Percentiles rank a stretch among this genome's conserved stretches.
These are phyloP conservation scores for Calonectria hawksworthii DNA, from an alignment of 2,329 filamentous ascomycete genomes.

Conservation along the genomic window DNA sequence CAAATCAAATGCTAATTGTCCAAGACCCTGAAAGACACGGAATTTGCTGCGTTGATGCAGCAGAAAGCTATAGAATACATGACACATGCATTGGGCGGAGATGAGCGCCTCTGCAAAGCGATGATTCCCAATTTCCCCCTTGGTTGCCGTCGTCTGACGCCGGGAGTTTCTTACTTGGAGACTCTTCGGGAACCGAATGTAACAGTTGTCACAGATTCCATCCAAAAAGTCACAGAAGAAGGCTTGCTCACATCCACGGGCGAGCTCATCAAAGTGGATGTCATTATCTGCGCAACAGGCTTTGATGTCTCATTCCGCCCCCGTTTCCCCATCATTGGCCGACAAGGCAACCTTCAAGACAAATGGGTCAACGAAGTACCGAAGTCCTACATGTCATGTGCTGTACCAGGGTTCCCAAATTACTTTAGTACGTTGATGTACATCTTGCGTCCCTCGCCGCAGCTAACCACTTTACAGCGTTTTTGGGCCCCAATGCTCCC, in stretches of 20 bases:
- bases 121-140: slow-evolving; percentile 26
- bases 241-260: slow-evolving; percentile 8
- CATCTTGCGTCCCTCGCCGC: background rate
- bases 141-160: slow-evolving; percentile 26
- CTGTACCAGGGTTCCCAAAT: slow-evolving; percentile 22
- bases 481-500: slow-evolving; percentile 66
- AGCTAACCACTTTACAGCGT: slow-evolving; percentile 50
- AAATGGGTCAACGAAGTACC: slow-evolving; percentile 6
- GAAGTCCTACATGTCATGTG: slow-evolving; percentile 27
- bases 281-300: slow-evolving; percentile 20
- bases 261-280: slow-evolving; percentile 19
- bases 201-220: slow-evolving; percentile 9
- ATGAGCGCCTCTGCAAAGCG: slow-evolving; percentile 21
- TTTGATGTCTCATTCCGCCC: slow-evolving; percentile 28
- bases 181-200: slow-evolving; percentile 16
- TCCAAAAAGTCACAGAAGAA: background rate
- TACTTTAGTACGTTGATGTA: slow-evolving; percentile 17
- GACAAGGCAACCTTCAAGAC: slow-evolving; percentile 20
- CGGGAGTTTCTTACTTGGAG: slow-evolving; percentile 23
- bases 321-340: slow-evolving; percentile 17
- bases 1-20: background rate
- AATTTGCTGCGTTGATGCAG: slow-evolving; percentile 19
- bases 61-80: slow-evolving; percentile 20
- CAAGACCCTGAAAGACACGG: slow-evolving; percentile 12
- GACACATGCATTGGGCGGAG: slow-evolving; percentile 9